Percentiles rank a stretch among this genome's conserved stretches.
These are phyloP conservation scores for Candida sanyaensis DNA, from an alignment of 1,139 yeast genomes.

Conservation along the genomic window DNA sequence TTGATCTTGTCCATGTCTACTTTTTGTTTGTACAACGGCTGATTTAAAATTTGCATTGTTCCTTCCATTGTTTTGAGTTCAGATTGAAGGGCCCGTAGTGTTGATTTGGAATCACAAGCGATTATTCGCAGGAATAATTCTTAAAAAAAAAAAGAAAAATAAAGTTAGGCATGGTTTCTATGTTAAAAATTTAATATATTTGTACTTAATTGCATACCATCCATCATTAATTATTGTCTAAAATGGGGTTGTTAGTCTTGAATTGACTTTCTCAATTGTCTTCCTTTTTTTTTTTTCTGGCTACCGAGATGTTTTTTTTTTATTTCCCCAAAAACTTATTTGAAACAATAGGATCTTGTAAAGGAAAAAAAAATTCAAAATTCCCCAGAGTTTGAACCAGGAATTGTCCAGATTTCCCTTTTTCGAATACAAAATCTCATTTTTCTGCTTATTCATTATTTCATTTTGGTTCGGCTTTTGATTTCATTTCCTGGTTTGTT, in stretches of 20 bases:
- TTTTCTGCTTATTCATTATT: too few species aligned
- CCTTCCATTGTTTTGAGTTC: not conserved
- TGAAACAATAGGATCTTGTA: too few species aligned
- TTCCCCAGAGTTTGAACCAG: too few species aligned
- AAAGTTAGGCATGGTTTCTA: not conserved
- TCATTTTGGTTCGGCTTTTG: too few species aligned
- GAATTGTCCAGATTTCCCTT: too few species aligned
- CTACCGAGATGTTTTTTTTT: not conserved
- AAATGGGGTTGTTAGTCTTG: not conserved
- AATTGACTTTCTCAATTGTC: not conserved
- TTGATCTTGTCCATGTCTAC: not conserved
- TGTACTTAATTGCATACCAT: not conserved
- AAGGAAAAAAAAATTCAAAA: too few species aligned
- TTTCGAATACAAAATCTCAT: too few species aligned
- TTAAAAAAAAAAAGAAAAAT: not conserved
- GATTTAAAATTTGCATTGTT: not conserved
- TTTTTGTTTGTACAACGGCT: slow-evolving; percentile 1
- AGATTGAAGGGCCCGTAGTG: not conserved
- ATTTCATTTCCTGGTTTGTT: too few species aligned
- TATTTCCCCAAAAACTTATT: too few species aligned
- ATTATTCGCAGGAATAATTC: not conserved
- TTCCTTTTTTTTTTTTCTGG: not conserved
- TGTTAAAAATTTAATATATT: not conserved
- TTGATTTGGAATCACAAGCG: not conserved
- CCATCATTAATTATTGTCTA: not conserved